Conservation (phyloP, 257 asterid species). For the Coffea eugenioides region DNA sequence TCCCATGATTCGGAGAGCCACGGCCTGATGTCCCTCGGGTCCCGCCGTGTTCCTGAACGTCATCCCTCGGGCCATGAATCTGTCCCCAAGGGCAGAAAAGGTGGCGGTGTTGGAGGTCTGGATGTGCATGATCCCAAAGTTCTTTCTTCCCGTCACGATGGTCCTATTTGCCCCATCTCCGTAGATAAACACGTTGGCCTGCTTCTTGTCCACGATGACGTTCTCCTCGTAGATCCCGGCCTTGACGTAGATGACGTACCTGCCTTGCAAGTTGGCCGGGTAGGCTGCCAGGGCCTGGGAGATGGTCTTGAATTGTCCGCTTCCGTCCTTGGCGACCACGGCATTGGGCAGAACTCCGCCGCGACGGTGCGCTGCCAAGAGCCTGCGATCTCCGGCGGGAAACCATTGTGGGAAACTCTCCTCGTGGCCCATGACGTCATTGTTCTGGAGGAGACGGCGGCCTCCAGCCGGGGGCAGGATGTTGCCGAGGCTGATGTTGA, state of each 20-base stretch:
- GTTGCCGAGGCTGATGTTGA: constrained; percentile 8
- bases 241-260: constrained; percentile 60
- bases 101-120: constrained; percentile 64
- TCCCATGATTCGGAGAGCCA: constrained; percentile 52
- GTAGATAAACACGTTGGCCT: constrained; percentile 53
- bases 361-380: constrained; percentile 20
- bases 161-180: constrained; percentile 81
- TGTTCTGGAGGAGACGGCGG: constrained; percentile 24
- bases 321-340: constrained; percentile 67
- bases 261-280: constrained; percentile 44
- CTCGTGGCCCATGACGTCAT: constrained; percentile 19
- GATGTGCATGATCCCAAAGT: constrained; percentile 18
- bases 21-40: constrained; percentile 63
- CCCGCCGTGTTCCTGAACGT: constrained; percentile 73
- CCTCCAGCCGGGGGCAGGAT: neutral
- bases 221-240: constrained; percentile 62
- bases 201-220: constrained; percentile 42
- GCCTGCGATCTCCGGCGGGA: constrained; percentile 50
- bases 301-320: constrained; percentile 54
- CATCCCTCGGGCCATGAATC: constrained; percentile 55
- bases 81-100: constrained; percentile 39
- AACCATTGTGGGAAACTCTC: constrained; percentile 56
- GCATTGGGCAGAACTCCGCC: constrained; percentile 33
- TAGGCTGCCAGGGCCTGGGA: constrained; percentile 45
- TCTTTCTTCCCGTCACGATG: constrained; percentile 47